Percentiles rank a stretch among this genome's conserved stretches.
Evolutionary conservation across 257 asterid species (phyloP).

Genomic region (Fraxinus quadrangulata): DNA sequence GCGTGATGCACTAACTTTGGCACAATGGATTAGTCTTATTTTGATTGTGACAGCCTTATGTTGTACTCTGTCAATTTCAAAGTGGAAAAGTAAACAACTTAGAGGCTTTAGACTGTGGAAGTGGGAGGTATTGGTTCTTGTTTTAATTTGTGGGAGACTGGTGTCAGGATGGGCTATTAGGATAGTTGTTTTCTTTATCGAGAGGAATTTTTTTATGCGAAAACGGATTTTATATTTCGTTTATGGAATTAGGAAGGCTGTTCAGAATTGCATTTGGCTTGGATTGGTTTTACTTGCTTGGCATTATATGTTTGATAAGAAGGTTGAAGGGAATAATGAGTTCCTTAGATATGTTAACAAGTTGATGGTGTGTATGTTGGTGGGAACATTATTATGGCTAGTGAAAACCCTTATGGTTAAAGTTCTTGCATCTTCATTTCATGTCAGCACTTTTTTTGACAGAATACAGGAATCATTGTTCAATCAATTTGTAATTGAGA

Average conservation of each 20-base stretch:
- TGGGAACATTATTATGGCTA: conserved; percentile 72
- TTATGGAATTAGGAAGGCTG: conserved; percentile 80
- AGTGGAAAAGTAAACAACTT: conserved; percentile 38
- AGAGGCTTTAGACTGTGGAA: conserved; percentile 74
- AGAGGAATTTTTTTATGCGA: conserved; percentile 78
- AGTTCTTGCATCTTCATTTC: conserved; percentile 90
- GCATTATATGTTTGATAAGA: conserved; percentile 71
- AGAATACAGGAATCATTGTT: conserved; percentile 84
- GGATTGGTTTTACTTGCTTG: conserved; percentile 81
- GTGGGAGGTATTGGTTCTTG: conserved; percentile 79
- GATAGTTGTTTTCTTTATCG: conserved; percentile 60
- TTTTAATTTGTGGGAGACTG: conserved; percentile 75
- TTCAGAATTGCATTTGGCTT: conserved; percentile 88
- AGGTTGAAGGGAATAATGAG: conserved; percentile 49
- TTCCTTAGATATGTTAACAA: conserved; percentile 62
- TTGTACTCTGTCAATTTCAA: conserved; percentile 37
- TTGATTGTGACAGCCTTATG: conserved; percentile 47
- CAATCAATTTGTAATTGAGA: conserved; percentile 82
- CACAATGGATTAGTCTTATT: conserved; percentile 67
- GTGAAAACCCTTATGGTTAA: conserved; percentile 91
- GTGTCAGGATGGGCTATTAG: conserved; percentile 84
- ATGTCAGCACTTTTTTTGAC: conserved; percentile 93
- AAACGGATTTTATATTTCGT: conserved; percentile 82
- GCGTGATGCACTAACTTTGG: conserved; percentile 45
- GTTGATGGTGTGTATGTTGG: conserved; percentile 71